A percentile compares a stretch with the other conserved stretches of the same genome.
These are phyloP conservation scores for Paramyrothecium sp. DNA, from an alignment of 2,329 filamentous ascomycete genomes.

Conservation along the genomic window DNA sequence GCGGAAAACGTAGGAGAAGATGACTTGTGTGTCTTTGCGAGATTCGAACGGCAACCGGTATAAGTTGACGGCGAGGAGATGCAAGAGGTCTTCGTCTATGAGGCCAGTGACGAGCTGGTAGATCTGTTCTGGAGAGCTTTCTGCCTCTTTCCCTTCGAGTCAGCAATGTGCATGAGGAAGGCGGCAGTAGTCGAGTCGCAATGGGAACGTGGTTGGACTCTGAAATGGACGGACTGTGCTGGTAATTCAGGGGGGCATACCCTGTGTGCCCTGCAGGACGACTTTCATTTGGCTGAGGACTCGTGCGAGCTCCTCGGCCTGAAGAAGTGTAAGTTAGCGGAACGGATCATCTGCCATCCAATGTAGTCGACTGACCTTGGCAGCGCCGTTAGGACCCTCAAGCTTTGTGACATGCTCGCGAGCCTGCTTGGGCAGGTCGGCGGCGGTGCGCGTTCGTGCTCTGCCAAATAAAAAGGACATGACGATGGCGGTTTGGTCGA, in stretches of 20 bases:
- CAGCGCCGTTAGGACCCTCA: slow-evolving; percentile 44
- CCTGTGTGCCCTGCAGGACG: slow-evolving; percentile 88
- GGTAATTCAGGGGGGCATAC: slow-evolving; percentile 45
- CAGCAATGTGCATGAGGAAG: not conserved
- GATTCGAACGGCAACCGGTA: slow-evolving; percentile 91
- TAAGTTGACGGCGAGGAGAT: slow-evolving; percentile 78
- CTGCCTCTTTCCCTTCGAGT: slow-evolving; percentile 61
- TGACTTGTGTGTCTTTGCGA: slow-evolving; percentile 91
- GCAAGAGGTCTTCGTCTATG: slow-evolving; percentile 86
- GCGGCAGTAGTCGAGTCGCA: not conserved
- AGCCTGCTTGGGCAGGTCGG: slow-evolving; percentile 56
- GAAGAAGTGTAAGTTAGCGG: not conserved
- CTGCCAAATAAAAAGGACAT: slow-evolving; percentile 60
- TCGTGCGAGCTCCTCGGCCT: slow-evolving; percentile 87
- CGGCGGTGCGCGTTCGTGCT: slow-evolving; percentile 47
- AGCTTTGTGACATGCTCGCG: slow-evolving; percentile 52
- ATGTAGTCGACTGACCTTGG: slow-evolving; percentile 38
- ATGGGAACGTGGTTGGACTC: not conserved
- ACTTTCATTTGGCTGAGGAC: slow-evolving; percentile 89
- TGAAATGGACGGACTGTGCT: not conserved
- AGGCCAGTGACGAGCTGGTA: slow-evolving; percentile 81
- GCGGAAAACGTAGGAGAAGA: slow-evolving; percentile 92
- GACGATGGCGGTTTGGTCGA: not conserved
- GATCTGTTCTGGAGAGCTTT: slow-evolving; percentile 84
- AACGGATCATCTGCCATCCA: not conserved